These are phyloP conservation scores for Aspergillus fructus DNA, from an alignment of 2,329 filamentous ascomycete species.

Conservation along the genomic window DNA sequence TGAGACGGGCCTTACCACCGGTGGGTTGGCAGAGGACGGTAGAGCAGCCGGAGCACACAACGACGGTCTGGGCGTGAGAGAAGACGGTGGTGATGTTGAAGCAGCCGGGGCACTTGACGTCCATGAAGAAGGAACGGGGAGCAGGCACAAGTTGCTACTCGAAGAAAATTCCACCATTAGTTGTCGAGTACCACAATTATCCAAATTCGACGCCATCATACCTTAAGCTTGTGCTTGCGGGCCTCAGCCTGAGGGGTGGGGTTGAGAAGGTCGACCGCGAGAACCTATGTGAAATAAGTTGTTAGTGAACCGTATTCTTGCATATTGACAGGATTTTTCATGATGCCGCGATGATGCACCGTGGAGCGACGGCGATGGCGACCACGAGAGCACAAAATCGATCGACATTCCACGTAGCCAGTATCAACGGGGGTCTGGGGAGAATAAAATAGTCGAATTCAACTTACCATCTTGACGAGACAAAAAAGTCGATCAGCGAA, in stretches of 20 bases:
- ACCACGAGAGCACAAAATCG: constrained; percentile 4
- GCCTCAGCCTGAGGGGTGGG: constrained; percentile 95
- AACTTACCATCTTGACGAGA: constrained; percentile 46
- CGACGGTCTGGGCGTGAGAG: constrained; percentile 99
- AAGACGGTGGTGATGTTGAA: constrained; percentile 99
- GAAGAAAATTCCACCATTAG: constrained; percentile 2
- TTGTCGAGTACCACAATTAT: not conserved
- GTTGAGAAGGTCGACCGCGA: constrained; percentile 99
- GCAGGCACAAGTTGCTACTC: constrained; percentile 84
- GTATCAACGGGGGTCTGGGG: constrained; percentile 1
- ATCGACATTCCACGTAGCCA: not conserved
- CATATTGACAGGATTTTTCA: constrained; percentile 5
- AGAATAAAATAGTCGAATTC: constrained; percentile 10
- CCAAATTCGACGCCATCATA: constrained; percentile 48
- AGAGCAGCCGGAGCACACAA: constrained; percentile 99
- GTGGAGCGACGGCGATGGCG: constrained; percentile 8
- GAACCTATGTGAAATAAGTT: constrained; percentile 66
- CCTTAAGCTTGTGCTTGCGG: constrained; percentile 99
- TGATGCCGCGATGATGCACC: not conserved
- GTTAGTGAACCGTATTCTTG: constrained; percentile 18
- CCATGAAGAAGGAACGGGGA: constrained; percentile 99
- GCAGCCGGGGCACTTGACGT: constrained; percentile 99
- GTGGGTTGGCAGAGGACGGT: constrained; percentile 99
- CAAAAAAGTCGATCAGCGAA: constrained; percentile 42
- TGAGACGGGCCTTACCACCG: constrained; percentile 97